Evolutionary conservation across 805 yeast genomes (phyloP).

Genomic region (Cyberlindnera bimundalis): DNA sequence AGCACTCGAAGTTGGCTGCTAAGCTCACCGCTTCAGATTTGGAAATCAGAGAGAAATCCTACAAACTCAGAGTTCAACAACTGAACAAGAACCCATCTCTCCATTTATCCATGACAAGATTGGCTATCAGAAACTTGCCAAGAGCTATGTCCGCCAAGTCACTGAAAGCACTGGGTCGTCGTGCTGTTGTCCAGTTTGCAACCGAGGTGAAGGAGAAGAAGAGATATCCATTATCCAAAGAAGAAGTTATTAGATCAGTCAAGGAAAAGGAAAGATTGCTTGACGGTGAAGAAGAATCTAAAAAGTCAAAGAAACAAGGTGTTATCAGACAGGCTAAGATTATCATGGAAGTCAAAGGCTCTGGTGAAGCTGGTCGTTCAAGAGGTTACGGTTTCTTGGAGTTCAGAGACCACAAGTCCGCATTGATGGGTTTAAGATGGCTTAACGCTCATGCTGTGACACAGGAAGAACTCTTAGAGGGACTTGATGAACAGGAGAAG

Average conservation of each 20-base stretch:
- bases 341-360: slow-evolving; percentile 86
- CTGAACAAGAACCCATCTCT: slow-evolving; percentile 85
- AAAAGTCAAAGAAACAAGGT: slow-evolving; percentile 75
- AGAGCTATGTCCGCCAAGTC: slow-evolving; percentile 87
- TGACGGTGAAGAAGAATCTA: slow-evolving; percentile 43
- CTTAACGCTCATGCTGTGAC: slow-evolving; percentile 88
- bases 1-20: slow-evolving; percentile 74
- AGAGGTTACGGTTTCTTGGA: slow-evolving; percentile 97
- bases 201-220: slow-evolving; percentile 70
- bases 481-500: slow-evolving; percentile 66
- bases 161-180: slow-evolving; percentile 87
- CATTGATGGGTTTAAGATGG: slow-evolving; percentile 96
- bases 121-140: slow-evolving; percentile 92
- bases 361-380: slow-evolving; percentile 84
- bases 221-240: slow-evolving; percentile 86
- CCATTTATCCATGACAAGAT: slow-evolving; percentile 90
- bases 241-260: slow-evolving; percentile 78
- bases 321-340: slow-evolving; percentile 92
- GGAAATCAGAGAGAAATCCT: slow-evolving; percentile 86
- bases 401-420: slow-evolving; percentile 85
- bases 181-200: slow-evolving; percentile 93
- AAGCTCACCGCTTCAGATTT: slow-evolving; percentile 66
- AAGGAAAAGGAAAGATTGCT: slow-evolving; percentile 51
- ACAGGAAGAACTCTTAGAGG: slow-evolving; percentile 62
- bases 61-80: slow-evolving; percentile 81